Conservation (phyloP, 768 basidiomycete genomes). For the Hysterangium stoloniferum region DNA sequence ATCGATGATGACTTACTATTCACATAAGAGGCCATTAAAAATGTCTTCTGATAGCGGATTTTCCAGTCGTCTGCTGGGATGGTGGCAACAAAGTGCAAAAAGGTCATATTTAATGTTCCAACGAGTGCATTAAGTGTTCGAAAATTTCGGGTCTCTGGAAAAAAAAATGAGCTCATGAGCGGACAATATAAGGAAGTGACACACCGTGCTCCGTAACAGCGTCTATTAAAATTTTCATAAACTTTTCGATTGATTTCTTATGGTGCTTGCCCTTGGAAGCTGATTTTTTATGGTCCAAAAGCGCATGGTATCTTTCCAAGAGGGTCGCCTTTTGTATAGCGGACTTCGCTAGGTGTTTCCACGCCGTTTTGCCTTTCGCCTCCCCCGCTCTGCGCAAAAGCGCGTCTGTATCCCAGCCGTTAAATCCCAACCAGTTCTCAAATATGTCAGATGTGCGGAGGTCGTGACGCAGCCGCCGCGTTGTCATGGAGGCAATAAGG, state of each 20-base stretch:
- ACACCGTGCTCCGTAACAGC: slow-evolving; percentile 7
- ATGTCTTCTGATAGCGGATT: slow-evolving; percentile 4
- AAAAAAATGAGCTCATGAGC: no score
- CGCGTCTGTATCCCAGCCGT: slow-evolving; percentile 5
- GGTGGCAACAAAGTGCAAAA: slow-evolving; percentile 3
- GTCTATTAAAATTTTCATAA: background rate
- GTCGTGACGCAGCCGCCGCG: background rate
- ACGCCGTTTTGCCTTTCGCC: slow-evolving; percentile 1
- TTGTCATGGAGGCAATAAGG: background rate
- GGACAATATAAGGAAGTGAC: background rate
- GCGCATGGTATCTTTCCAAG: background rate
- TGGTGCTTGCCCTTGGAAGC: background rate
- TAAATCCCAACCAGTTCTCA: background rate
- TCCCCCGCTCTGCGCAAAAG: background rate
- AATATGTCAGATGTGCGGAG: background rate
- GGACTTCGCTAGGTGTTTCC: slow-evolving; percentile 5
- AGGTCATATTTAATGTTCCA: background rate
- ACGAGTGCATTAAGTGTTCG: background rate
- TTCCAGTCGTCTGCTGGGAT: slow-evolving; percentile 9
- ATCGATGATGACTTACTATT: slow-evolving; percentile 2
- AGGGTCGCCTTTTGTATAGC: slow-evolving; percentile 1
- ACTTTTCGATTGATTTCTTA: background rate
- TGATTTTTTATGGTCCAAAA: background rate
- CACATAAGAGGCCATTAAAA: slow-evolving; percentile 3
- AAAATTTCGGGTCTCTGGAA: slow-evolving; percentile 7